Evolutionary conservation across 257 asterid genomes (phyloP), one percentile per base, ranked within the genome.

Genomic region (Lycium barbarum): DNA sequence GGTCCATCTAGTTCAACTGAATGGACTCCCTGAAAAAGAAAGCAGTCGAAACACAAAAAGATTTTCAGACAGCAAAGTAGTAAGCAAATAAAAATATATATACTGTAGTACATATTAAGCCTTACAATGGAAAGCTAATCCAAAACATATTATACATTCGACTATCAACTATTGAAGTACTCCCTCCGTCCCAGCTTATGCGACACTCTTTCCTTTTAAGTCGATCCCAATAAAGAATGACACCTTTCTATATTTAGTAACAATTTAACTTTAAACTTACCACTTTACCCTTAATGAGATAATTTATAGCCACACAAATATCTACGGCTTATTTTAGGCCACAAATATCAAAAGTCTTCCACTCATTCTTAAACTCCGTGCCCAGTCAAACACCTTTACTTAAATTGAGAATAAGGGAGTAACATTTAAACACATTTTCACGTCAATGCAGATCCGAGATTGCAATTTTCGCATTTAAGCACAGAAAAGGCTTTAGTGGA

Each of bases 1-100:
- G 97, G 68, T 95, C 99, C 99, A 95, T 95, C 88, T 89, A 72
- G 88, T 79, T 85, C 85, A 73, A 20, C 81, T 78, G 66, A 86
- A 71, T 67, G 70, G 78, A 86, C 80, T 68, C 84, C 65, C 92
- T 61, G 89, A 54, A 43, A 84, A 49, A 11, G 66, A 86, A 80
- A 54, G 43, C 70, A 36, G 51, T 33, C 12, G 26, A 18, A 83
- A 26, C 17, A 36, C 45, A 68, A 11, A 54, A 45, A 33, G 38
- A 33, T 17, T 81, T 40, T 63, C 65, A 83, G 65, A 68, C 22
- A 83, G 70, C 57, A 40, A 35, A 68, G 55, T 54, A 51, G 80
- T 71, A 67, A 36, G 20, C 53, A 49, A 83, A 15, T 1, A 51
- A 66, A 82, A 20, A 62, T 9, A 43, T 7, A n/a, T 26, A 51